Evolutionary conservation across 768 basidiomycete genomes (phyloP).

Genomic region (Rhizopogon vesiculosus): DNA sequence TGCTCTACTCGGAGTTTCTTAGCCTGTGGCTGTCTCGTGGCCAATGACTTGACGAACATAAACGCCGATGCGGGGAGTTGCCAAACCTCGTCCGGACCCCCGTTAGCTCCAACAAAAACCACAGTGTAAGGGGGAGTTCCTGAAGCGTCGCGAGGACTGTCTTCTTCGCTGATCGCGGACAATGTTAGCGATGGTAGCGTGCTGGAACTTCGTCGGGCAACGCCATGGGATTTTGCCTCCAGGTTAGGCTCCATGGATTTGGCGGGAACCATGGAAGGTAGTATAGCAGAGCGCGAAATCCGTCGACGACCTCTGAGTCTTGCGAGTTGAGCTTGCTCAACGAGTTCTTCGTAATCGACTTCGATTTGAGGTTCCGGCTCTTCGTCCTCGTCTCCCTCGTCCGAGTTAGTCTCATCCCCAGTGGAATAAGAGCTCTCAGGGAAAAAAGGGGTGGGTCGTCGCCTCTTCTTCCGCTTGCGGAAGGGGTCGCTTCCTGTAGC

Average conservation of each 20-base stretch:
- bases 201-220: not conserved
- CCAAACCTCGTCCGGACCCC: not conserved
- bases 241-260: not conserved
- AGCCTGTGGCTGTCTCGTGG: not conserved
- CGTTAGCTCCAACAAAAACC: not conserved
- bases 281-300: not conserved
- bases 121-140: not conserved
- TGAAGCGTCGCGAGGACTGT: not conserved
- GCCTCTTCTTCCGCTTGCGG: constrained; percentile 1
- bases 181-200: not conserved
- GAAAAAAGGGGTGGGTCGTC: not conserved
- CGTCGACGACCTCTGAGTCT: not conserved
- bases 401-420: not conserved
- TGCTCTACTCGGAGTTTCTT: not conserved
- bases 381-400: not conserved
- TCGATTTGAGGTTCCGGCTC: not conserved
- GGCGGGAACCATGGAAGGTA: not conserved
- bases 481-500: constrained; percentile 4
- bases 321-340: not conserved
- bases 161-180: not conserved
- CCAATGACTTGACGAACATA: not conserved
- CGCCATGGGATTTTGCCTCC: not conserved
- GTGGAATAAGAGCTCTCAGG: not conserved
- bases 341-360: not conserved
- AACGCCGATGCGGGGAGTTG: not conserved